Conservation (phyloP, 148 eudicot species). For the Camellia lanceoleosa region DNA sequence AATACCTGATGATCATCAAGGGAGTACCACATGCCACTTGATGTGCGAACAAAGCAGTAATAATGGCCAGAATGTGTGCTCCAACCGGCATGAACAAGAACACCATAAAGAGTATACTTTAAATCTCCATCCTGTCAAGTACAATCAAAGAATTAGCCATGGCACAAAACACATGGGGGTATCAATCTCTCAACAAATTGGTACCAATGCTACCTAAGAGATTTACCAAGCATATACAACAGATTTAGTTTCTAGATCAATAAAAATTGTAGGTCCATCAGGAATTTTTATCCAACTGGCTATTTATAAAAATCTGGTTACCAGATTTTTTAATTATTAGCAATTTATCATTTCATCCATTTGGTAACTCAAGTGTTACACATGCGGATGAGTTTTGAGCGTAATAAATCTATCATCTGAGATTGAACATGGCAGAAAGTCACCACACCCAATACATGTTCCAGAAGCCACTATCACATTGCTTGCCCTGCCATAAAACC, state of each 20-base stretch:
- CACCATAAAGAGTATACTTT: conserved; percentile 90
- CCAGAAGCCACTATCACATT: not conserved
- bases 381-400: not conserved
- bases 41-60: conserved; percentile 86
- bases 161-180: not conserved
- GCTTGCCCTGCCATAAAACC: too few species aligned
- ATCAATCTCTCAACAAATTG: not conserved
- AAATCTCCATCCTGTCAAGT: conserved; percentile 72
- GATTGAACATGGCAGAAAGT: not conserved
- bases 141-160: not conserved
- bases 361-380: too few species aligned
- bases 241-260: not conserved
- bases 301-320: too few species aligned
- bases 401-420: not conserved
- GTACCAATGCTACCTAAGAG: too few species aligned
- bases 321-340: not conserved
- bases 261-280: not conserved
- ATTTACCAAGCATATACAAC: not conserved
- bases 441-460: not conserved
- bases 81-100: conserved; percentile 93
- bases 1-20: conserved; percentile 91
- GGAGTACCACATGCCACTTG: conserved; percentile 88
- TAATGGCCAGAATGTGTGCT: conserved; percentile 96
- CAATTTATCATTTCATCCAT: not conserved
- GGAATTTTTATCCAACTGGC: not conserved